Evolutionary conservation across 345 rosid genomes (phyloP).

Genomic region (Geranium rotundifolium): DNA sequence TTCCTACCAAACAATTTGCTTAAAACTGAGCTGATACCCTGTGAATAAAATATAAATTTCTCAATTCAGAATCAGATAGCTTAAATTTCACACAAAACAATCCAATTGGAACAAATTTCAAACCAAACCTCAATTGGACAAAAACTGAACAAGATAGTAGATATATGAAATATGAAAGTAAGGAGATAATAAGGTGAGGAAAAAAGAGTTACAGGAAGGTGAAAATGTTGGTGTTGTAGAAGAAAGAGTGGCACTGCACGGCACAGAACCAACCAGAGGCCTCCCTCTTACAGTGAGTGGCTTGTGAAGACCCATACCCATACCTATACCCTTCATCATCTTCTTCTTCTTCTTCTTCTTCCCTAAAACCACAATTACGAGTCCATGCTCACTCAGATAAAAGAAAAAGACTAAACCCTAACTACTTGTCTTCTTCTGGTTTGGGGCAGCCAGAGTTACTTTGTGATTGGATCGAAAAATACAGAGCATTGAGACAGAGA

Average conservation of each 20-base stretch:
- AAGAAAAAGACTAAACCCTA: neutral
- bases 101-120: neutral
- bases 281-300: slow-evolving; percentile 32
- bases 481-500: no score
- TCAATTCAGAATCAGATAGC: neutral
- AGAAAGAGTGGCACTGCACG: slow-evolving; percentile 29
- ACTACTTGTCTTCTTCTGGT: no score
- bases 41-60: no score
- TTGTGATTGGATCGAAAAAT: no score
- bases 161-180: neutral
- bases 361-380: neutral
- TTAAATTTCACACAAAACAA: neutral
- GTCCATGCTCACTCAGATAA: neutral
- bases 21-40: neutral
- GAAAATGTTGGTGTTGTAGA: slow-evolving; percentile 16
- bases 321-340: slow-evolving; percentile 28
- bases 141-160: no score
- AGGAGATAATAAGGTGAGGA: neutral
- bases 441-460: no score
- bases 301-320: slow-evolving; percentile 15
- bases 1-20: no score
- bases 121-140: neutral
- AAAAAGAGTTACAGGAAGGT: slow-evolving; percentile 34
- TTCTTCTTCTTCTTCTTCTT: neutral
- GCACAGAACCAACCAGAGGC: slow-evolving; percentile 43